A percentile compares a stretch with the other conserved stretches of the same genome.
Evolutionary conservation across 2,329 filamentous ascomycete genomes (phyloP).

Genomic region (Colletotrichum sp.): DNA sequence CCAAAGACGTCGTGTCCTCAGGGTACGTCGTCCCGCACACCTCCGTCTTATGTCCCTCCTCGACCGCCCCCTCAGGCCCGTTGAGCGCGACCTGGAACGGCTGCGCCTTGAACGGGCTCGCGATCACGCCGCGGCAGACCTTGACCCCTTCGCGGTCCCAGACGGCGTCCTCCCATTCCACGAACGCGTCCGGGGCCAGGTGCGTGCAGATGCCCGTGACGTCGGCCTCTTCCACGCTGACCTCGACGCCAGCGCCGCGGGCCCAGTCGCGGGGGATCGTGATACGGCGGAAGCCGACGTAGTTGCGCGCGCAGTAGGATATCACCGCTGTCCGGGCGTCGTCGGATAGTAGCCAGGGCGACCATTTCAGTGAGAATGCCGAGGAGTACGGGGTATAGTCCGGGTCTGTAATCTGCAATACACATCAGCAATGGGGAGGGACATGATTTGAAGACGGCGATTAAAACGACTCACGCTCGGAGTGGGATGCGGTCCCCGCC

Average conservation of each 20-base stretch:
- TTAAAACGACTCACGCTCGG: not conserved
- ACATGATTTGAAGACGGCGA: not conserved
- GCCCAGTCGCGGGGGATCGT: constrained; percentile 41
- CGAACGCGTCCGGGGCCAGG: constrained; percentile 56
- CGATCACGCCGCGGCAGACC: constrained; percentile 58
- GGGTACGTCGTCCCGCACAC: constrained; percentile 53
- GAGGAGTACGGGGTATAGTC: constrained; percentile 54
- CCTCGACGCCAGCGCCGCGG: constrained; percentile 34
- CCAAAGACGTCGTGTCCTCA: constrained; percentile 28
- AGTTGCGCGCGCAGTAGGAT: constrained; percentile 54
- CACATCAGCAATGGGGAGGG: not conserved
- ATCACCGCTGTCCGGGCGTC: constrained; percentile 46
- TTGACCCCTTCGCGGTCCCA: constrained; percentile 41
- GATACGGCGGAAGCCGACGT: constrained; percentile 60
- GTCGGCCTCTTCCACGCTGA: constrained; percentile 46
- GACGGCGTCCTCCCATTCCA: constrained; percentile 58
- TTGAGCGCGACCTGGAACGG: constrained; percentile 54
- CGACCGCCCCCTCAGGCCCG: constrained; percentile 23
- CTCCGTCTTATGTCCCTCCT: constrained; percentile 40
- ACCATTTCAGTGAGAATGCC: constrained; percentile 58
- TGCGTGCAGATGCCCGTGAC: constrained; percentile 52
- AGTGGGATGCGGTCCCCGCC: constrained; percentile 46
- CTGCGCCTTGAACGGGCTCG: constrained; percentile 53
- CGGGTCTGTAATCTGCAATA: constrained; percentile 37
- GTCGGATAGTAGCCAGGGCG: constrained; percentile 50